These are phyloP conservation scores for Styphnolobium japonicum DNA, from an alignment of 306 rosid genomes.

Conservation along the genomic window DNA sequence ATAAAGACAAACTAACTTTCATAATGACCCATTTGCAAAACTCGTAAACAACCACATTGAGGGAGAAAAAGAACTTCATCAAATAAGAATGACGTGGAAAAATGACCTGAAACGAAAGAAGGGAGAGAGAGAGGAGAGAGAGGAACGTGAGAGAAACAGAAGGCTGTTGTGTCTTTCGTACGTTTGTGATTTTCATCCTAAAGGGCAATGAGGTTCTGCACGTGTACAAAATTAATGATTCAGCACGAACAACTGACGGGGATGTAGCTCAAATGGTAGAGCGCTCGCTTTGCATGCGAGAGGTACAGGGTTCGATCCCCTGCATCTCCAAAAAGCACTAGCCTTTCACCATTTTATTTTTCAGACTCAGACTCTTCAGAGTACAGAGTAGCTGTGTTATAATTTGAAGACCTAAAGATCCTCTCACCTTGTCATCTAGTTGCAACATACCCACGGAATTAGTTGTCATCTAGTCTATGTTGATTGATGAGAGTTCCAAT, in stretches of 20 bases:
- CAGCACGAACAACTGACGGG: neutral
- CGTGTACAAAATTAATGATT: neutral
- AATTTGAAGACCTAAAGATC: too few species aligned
- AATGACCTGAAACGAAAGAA: slow-evolving; percentile 46
- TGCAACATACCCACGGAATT: too few species aligned
- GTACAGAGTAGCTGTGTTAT: too few species aligned
- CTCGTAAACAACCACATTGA: too few species aligned
- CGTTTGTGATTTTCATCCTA: neutral
- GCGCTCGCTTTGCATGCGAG: too few species aligned
- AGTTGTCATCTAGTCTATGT: too few species aligned
- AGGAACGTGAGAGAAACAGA: slow-evolving; percentile 45
- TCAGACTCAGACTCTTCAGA: too few species aligned
- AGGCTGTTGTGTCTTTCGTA: neutral
- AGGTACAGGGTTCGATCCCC: slow-evolving; percentile 44
- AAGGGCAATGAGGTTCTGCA: neutral
- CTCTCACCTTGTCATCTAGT: too few species aligned
- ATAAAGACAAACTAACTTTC: too few species aligned
- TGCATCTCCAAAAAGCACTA: slow-evolving; percentile 20
- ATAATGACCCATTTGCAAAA: too few species aligned
- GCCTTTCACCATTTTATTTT: too few species aligned
- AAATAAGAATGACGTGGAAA: neutral
- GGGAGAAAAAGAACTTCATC: neutral
- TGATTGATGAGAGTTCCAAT: too few species aligned
- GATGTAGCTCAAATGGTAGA: slow-evolving; percentile 46
- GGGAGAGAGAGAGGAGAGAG: slow-evolving; percentile 29